phyloP scores from a whole-genome alignment of 2,329 filamentous ascomycete genomes.

The Arthrobotrys iridis region DNA sequence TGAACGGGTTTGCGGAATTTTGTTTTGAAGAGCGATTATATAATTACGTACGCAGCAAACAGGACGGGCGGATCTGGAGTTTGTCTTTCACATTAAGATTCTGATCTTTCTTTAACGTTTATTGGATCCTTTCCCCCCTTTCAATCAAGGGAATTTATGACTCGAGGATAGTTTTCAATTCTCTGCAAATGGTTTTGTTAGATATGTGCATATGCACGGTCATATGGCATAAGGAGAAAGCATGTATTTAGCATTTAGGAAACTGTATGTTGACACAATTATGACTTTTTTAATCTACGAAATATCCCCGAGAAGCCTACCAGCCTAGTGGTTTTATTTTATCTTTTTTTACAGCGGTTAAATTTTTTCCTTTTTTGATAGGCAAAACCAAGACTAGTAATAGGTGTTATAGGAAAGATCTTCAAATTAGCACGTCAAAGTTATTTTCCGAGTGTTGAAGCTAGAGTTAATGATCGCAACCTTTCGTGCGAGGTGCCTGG shows the following conservation, averaged over 20 bases:
- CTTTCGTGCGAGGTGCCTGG: background rate
- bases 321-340: too few relatives aligned
- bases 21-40: background rate
- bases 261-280: background rate
- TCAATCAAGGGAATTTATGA: too few relatives aligned
- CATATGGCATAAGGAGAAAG: background rate
- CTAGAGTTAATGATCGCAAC: background rate
- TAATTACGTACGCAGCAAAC: background rate
- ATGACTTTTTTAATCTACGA: background rate
- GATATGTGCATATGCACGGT: background rate
- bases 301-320: background rate
- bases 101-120: conserved; percentile 7
- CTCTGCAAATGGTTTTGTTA: background rate
- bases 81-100: background rate
- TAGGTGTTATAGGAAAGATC: background rate
- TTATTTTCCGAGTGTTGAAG: background rate
- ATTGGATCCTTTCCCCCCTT: too few relatives aligned
- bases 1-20: conserved; percentile 27
- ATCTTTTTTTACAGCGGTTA: background rate
- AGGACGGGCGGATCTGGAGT: conserved; percentile 10
- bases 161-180: too few relatives aligned
- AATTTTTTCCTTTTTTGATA: background rate
- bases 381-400: background rate
- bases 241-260: conserved; percentile 3
- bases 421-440: background rate